Conservation (phyloP, 192 early-diverging fungal genomes). For the Gonapodya sp. region DNA sequence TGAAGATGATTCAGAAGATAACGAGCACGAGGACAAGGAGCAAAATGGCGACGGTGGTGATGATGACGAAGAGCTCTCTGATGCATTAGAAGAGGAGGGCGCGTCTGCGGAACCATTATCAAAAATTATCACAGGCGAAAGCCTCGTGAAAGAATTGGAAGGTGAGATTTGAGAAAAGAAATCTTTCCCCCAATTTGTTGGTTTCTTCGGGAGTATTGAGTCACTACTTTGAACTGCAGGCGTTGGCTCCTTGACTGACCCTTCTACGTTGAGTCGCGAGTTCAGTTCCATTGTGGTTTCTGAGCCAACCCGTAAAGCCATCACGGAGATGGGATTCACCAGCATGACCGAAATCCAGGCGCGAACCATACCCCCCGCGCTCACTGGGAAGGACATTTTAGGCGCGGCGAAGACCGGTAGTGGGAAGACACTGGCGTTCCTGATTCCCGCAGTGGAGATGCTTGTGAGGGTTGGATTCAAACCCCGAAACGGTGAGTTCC, state of each 20-base stretch:
- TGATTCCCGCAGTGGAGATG: slow-evolving; percentile 89
- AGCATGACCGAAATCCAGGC: slow-evolving; percentile 97
- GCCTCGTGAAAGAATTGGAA: background rate
- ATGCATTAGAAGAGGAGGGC: background rate
- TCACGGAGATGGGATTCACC: slow-evolving; percentile 83
- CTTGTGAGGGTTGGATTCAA: slow-evolving; percentile 89
- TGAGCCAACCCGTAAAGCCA: slow-evolving; percentile 22
- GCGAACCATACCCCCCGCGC: slow-evolving; percentile 81
- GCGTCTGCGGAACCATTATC: background rate
- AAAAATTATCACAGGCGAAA: background rate
- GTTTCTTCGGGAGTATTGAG: background rate
- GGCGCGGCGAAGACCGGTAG: slow-evolving; percentile 98
- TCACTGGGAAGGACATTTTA: slow-evolving; percentile 94
- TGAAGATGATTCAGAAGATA: slow-evolving; percentile 8
- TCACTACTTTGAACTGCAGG: background rate
- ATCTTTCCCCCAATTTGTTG: too few relatives aligned
- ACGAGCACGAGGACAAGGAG: background rate
- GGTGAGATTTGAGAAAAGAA: background rate
- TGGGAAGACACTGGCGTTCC: slow-evolving; percentile 93
- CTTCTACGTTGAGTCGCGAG: slow-evolving; percentile 29
- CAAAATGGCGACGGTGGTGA: background rate
- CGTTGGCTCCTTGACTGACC: background rate
- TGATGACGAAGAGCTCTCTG: background rate
- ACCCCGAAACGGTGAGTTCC: slow-evolving; percentile 74
- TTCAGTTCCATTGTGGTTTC: slow-evolving; percentile 72